Evolutionary conservation across 352 stramenopile species (phyloP), one percentile per base, ranked within the genome.

Genomic region (Phytophthora macrochlamydospora): DNA sequence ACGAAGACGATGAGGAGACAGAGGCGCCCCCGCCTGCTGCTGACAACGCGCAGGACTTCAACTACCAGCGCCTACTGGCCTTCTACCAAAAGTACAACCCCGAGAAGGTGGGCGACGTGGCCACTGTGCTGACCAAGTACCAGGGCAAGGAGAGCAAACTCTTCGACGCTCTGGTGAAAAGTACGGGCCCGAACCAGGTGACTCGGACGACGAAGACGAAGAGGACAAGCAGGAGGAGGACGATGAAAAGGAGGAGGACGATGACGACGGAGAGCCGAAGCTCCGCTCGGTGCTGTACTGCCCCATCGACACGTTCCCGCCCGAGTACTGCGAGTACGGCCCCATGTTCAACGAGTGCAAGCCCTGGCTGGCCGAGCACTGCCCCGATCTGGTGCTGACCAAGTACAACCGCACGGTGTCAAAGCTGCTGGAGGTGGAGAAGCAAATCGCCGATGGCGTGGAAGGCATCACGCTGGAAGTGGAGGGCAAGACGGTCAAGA

Each of bases 21-120:
- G 55, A 57, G 1, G 28, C 49, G 1, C 49, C 48, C 0, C 60
- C 59, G 5, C 65, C 67, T 24, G 78, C 76, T n/a, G 67, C 63
- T 29, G 54, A 82, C 33, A 62, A 40, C 9, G 48, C 72, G 24
- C 76, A 74, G 44, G 72, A 85, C 51, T 80, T 89, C n/a, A 90
- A 90, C 65, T 70, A 84, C 64, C 71, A 80, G 62, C 74, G 87
- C 18, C 62, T 95, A 50, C 33, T 89, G 24, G 83, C 83, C 12
- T 95, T 95, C 75, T 95, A 95, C 66, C 58, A 87, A 32, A 87
- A 89, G 69, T 93, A 95, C 73, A 95, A 95, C 63, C 81, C 83
- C 1, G 79, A 91, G 13, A 95, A 95, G 65, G 33, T 92, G 7
- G 72, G 45, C n/a, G 83, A 93, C 40, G 87, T 93, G 31, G 64